Evolutionary conservation across 345 rosid genomes (phyloP), one percentile per base, ranked within the genome.

Genomic region (Triadica sebifera): DNA sequence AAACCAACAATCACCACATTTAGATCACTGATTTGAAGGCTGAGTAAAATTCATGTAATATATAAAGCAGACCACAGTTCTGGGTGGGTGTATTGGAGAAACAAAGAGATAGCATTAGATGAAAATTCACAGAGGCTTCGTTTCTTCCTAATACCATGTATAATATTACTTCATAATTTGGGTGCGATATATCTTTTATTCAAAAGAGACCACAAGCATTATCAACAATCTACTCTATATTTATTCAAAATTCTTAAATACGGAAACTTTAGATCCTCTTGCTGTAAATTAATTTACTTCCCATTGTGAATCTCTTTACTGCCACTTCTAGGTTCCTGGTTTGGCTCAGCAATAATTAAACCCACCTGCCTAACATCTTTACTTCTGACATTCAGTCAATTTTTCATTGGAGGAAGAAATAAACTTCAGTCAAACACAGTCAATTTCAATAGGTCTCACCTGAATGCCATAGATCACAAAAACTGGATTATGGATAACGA

Each of bases 401-500:
- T 63, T 1, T 20, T 2, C 11, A 72, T 9, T 24, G 51, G 10
- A 13, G 34, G 20, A 19, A 49, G 64, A 9, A 67, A 45, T 0
- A 64, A 20, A 12, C 12, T 67, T 24, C 41, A 29, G 38, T 41
- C 15, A 67, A 47, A 19, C 20, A 45, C 37, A 45, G 43, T 22
- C 46, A 29, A 19, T 34, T 61, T 20, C 3, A 17, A 73, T 56
- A 68, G 57, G 51, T 73, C 84, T 41, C 78, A 91, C 98, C 94
- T 90, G 80, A 75, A 74, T 84, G 80, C 86, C 90, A 75, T 86
- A 85, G 74, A 90, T 61, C 76, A 75, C 63, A 66, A 89, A 84
- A 79, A 90, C 84, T 61, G 97, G 98, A 86, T 87, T 87, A 74
- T 82, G 85, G 65, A 90, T 85, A 77, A 89, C 77, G 29, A 93